Base-by-base conservation (phyloP, 164 flowering plant species). In the Akebia trifoliata region DNA sequence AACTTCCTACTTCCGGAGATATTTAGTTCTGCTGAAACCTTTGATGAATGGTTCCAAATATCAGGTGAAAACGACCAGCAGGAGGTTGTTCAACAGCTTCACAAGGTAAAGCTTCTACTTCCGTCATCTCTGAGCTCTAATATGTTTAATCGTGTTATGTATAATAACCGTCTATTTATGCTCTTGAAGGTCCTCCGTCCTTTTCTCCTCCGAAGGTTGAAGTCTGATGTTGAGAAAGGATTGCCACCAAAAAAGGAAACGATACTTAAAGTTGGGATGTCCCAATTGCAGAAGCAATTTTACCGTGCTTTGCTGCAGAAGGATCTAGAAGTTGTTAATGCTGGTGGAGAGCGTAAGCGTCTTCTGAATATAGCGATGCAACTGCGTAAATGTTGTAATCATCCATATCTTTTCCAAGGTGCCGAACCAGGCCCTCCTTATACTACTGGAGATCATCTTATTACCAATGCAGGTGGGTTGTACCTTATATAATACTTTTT, bases 341-440 rank as follows among this genome's bases (percentile, higher is more conserved):
- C 97, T 74, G 99, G 99, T 71, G 99, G 99, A 69, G 99, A 94
- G 70, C 84, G 99, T 3, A 94, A 88, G 64, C 95, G 96, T 20
- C 88, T 94, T 46, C 67, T 94, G 45, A 94, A 94, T 72, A 84
- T 94, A 63, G 99, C 99, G 35, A 94, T 94, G 99, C 97, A 94
- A 73, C 74, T 94, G 25, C 93, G 97, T 24, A 94, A 94, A 74
- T 94, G 99, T 66, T 90, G 97, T 70, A 94, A 94, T 69, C 99
- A 94, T 63, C 99, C 97, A 45, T 94, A 94, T 72, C 86, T 94
- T 61, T 94, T 94, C 71, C 95, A 94, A 83, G 99, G 99, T 57
- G 99, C 97, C 29, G 99, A 94, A 74, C 99, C 97, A 61, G 99
- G 99, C 21, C 99, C 99, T 54, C 99, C 99, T 22, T 94, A 88